Conservation (phyloP, 306 rosid species). For the Canavalia gladiata region DNA sequence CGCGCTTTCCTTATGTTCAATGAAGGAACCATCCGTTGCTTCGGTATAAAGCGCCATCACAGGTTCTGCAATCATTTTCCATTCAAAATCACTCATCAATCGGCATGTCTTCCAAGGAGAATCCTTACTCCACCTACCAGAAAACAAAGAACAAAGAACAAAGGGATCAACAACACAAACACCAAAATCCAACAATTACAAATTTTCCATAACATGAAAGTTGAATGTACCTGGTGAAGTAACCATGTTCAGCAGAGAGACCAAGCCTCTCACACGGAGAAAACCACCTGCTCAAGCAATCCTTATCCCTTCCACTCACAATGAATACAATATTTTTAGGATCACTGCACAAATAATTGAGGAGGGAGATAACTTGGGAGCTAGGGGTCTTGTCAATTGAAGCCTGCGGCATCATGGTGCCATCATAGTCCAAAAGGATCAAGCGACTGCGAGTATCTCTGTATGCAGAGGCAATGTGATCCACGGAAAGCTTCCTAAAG, state of each 20-base stretch:
- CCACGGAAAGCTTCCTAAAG: constrained; percentile 66
- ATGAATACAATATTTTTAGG: constrained; percentile 73
- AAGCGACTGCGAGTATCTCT: constrained; percentile 58
- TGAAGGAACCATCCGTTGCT: constrained; percentile 84
- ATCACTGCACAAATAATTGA: constrained; percentile 70
- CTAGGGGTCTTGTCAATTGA: constrained; percentile 64
- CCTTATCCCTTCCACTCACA: constrained; percentile 80
- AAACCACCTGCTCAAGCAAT: constrained; percentile 71
- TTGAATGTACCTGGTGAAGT: constrained; percentile 69
- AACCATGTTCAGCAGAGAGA: constrained; percentile 83
- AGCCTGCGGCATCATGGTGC: constrained; percentile 70
- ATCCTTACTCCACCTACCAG: constrained; percentile 66
- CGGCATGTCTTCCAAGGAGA: constrained; percentile 66
- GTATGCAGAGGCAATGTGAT: constrained; percentile 53
- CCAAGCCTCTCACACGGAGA: constrained; percentile 71
- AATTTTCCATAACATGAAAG: not conserved
- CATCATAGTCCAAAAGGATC: constrained; percentile 84
- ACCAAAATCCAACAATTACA: not conserved
- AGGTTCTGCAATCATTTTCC: constrained; percentile 70
- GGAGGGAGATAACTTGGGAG: constrained; percentile 59
- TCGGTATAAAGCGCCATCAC: constrained; percentile 83
- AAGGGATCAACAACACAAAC: not conserved
- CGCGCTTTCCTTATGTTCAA: constrained; percentile 80
- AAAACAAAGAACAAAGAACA: not conserved
- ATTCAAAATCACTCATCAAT: constrained; percentile 59